Base-by-base conservation (phyloP, 2,329 filamentous ascomycete genomes). In the Aspergillus proliferans region DNA sequence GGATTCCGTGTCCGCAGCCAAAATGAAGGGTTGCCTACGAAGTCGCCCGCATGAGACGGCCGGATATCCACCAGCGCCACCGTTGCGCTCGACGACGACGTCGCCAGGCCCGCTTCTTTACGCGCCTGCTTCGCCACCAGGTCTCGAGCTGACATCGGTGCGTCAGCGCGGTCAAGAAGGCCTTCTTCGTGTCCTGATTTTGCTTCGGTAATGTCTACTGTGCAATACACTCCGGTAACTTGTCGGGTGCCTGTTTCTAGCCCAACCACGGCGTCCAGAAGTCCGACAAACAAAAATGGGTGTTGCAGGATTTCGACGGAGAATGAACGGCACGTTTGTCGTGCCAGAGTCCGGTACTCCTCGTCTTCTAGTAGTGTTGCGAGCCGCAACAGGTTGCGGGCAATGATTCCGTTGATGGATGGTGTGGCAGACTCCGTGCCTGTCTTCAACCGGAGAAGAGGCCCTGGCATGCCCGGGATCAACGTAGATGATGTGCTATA, bases 371-470 rank as follows among this genome's bases (percentile, higher is more conserved):
- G 75, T 1, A 95, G 67, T 5, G 79, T 78, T 10, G 82, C 82
- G 3, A 97, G 80, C 0, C 88, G 84, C 70, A 93, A 87, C n/a
- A 97, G 75, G 63, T 97, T 97, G 14, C 82, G 79, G 0, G 88
- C 87, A n/a, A 87, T 86, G 5, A 92, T 81, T 36, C 88, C 89
- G 64, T 98, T 98, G 46, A 88, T 86, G 0, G 89, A 93, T 0
- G 93, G 93, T 52, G 93, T 86, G 1, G 89, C 85, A 4, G 88
- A 88, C 68, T 98, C 93, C 80, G 96, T 96, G 55, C 90, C 93
- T 54, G 94, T 89, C 71, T 98, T 98, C 45, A 96, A 80, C 21
- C 92, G 85, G 52, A 97, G 81, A 51, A 96, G 85, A 12, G 70
- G 69, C 7, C 64, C 62, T 0, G 70, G 70, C 24, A 86, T 79